Evolutionary conservation across 371 early-diverging fungal genomes (phyloP).

Genomic region (Syncephalastrum racemosum): DNA sequence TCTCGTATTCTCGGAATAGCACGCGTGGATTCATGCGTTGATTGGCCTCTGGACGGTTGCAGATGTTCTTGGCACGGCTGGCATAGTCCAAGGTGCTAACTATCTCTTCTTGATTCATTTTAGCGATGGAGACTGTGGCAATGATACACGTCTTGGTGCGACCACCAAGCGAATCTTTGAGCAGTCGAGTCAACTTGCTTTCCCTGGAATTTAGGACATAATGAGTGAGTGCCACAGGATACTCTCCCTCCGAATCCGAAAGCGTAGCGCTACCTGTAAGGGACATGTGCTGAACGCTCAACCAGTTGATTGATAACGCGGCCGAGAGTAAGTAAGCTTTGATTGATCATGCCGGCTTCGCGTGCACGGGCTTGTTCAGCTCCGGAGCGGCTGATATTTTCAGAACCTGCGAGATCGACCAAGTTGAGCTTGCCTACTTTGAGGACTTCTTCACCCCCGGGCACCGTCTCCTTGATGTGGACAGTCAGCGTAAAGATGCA

Average conservation of each 20-base stretch:
- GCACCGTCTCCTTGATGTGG: slow-evolving; percentile 74
- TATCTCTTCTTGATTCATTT: slow-evolving; percentile 82
- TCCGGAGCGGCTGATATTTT: slow-evolving; percentile 90
- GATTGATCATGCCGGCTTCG: slow-evolving; percentile 93
- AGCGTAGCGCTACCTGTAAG: slow-evolving; percentile 66
- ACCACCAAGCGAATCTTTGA: slow-evolving; percentile 97
- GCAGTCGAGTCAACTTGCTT: slow-evolving; percentile 91
- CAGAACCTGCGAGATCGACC: slow-evolving; percentile 98
- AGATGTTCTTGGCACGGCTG: slow-evolving; percentile 90
- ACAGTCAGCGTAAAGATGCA: slow-evolving; percentile 91
- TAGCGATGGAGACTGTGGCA: slow-evolving; percentile 88
- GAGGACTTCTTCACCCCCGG: slow-evolving; percentile 79
- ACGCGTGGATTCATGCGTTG: slow-evolving; percentile 79
- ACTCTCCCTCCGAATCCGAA: no score
- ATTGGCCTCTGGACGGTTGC: slow-evolving; percentile 90
- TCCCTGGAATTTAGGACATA: slow-evolving; percentile 51
- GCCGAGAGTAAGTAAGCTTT: slow-evolving; percentile 89
- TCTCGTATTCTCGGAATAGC: slow-evolving; percentile 80
- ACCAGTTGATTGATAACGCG: slow-evolving; percentile 92
- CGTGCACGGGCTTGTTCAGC: slow-evolving; percentile 85
- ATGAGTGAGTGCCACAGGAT: no score
- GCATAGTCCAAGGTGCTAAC: slow-evolving; percentile 95
- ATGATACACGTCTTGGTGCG: slow-evolving; percentile 94
- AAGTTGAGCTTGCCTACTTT: slow-evolving; percentile 93
- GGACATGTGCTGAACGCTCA: slow-evolving; percentile 79